Evolutionary conservation across 1,284 basidiomycete species (phyloP).

Genomic region (Inonotus hispidus): DNA sequence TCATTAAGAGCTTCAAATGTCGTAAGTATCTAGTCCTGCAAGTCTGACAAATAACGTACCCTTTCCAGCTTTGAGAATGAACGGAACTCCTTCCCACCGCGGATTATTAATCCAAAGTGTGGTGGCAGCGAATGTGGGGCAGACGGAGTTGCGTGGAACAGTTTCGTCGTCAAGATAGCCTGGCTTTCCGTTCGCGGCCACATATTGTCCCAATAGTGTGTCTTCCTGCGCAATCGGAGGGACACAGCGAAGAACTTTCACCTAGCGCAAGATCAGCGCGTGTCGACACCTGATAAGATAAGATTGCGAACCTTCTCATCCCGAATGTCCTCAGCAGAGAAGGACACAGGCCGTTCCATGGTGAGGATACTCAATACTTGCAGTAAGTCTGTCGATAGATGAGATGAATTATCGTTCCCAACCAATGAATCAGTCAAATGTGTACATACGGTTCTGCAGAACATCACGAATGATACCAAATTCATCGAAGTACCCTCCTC

Average conservation of each 20-base stretch:
- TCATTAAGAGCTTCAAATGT: conserved; percentile 76
- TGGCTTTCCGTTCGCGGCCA: conserved; percentile 82
- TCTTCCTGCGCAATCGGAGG: conserved; percentile 75
- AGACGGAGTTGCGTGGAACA: conserved; percentile 85
- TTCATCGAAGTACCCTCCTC: conserved; percentile 97
- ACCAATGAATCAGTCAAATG: conserved; percentile 9
- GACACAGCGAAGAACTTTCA: conserved; percentile 90
- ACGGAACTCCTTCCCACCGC: conserved; percentile 95
- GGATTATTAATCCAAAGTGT: conserved; percentile 91
- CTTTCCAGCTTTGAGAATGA: conserved; percentile 96
- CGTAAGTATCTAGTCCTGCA: background rate
- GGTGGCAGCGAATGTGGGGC: conserved; percentile 88
- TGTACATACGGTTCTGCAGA: conserved; percentile 86
- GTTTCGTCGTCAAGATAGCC: conserved; percentile 96
- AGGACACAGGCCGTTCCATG: conserved; percentile 98
- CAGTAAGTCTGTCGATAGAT: conserved; percentile 62
- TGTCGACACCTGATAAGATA: conserved; percentile 15
- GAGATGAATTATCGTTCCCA: conserved; percentile 5
- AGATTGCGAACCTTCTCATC: conserved; percentile 78
- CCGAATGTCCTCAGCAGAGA: conserved; percentile 92
- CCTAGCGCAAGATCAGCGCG: conserved; percentile 41
- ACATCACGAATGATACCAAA: conserved; percentile 97
- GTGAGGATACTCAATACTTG: conserved; percentile 90
- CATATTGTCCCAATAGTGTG: conserved; percentile 89
- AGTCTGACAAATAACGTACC: conserved; percentile 42